phyloP scores from a whole-genome alignment of 768 basidiomycete genomes.

The Naganishia onofrii region DNA sequence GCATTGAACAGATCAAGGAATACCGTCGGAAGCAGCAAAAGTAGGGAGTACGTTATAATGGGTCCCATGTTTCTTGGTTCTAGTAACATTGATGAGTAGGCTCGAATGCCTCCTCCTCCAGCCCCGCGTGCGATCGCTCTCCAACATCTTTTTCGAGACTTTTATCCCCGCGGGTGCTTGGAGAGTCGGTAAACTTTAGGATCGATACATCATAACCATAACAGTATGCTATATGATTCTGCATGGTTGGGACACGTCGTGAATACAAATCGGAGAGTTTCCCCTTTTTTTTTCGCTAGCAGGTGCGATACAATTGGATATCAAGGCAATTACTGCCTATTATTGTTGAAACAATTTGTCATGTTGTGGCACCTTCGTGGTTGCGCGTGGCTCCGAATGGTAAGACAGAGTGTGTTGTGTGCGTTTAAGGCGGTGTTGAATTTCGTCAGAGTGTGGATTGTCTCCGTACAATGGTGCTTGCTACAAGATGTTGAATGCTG shows the following conservation, averaged over 20 bases:
- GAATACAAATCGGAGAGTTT: constrained; percentile 15
- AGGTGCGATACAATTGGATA: constrained; percentile 26
- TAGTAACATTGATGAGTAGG: too few relatives aligned
- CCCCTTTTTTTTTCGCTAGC: constrained; percentile 21
- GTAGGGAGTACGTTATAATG: not conserved
- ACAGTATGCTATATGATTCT: too few relatives aligned
- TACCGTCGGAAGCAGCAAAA: constrained; percentile 41
- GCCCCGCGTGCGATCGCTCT: too few relatives aligned
- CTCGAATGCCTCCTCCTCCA: too few relatives aligned
- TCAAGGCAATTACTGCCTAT: constrained; percentile 20
- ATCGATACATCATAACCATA: too few relatives aligned
- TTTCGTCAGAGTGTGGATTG: constrained; percentile 11
- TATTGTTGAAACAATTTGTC: constrained; percentile 26
- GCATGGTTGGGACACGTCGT: too few relatives aligned
- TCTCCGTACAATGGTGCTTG: constrained; percentile 19
- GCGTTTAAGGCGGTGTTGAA: constrained; percentile 18
- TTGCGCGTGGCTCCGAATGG: not conserved
- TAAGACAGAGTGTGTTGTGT: not conserved
- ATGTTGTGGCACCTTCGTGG: not conserved
- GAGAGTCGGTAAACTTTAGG: too few relatives aligned
- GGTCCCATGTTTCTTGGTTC: too few relatives aligned
- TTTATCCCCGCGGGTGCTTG: too few relatives aligned
- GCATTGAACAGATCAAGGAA: constrained; percentile 64
- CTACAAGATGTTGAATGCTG: constrained; percentile 27
- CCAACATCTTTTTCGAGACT: too few relatives aligned